Evolutionary conservation across 2,329 filamentous ascomycete species (phyloP).

Genomic region (Talaromyces sp.): DNA sequence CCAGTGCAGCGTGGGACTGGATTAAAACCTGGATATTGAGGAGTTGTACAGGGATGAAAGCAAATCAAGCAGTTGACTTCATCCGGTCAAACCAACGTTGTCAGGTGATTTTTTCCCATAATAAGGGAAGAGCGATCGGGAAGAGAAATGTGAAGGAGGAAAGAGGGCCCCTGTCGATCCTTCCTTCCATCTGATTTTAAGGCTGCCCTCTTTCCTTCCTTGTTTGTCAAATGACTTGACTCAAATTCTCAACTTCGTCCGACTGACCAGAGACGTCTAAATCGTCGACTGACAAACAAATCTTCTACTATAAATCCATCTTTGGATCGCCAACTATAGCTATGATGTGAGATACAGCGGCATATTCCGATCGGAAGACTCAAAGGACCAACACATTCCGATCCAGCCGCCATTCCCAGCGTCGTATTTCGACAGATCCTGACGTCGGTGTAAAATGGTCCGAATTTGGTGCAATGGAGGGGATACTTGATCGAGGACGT

Average conservation of each 20-base stretch:
- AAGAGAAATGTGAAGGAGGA: neutral
- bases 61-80: neutral
- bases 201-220: neutral
- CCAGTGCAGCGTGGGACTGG: neutral
- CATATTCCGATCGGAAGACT: neutral
- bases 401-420: neutral
- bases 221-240: neutral
- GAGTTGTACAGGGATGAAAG: neutral
- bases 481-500: neutral
- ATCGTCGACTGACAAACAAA: neutral
- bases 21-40: neutral
- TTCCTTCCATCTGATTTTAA: neutral
- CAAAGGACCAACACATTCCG: neutral
- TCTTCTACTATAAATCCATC: too few relatives aligned
- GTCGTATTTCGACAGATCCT: neutral
- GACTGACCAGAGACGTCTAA: neutral
- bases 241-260: neutral
- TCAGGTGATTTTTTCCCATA: neutral
- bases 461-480: neutral
- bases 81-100: neutral
- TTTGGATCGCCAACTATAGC: too few relatives aligned
- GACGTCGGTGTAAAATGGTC: constrained; percentile 1
- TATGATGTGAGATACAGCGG: too few relatives aligned
- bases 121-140: constrained; percentile 1
- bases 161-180: neutral